phyloP scores from a whole-genome alignment of 768 basidiomycete species.

The Suillus lakei region DNA sequence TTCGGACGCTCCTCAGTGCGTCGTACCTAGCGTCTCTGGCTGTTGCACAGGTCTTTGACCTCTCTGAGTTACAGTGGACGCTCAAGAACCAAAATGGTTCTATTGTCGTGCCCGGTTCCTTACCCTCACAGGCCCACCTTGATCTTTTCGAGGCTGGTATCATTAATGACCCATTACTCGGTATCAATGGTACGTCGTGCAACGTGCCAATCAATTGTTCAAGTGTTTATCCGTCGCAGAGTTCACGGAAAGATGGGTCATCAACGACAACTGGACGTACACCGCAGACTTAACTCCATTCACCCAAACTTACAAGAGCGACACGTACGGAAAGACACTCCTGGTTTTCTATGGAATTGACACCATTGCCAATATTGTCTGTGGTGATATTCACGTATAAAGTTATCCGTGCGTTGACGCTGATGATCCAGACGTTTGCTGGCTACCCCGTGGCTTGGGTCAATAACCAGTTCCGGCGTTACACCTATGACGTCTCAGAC shows the following conservation, averaged over 20 bases:
- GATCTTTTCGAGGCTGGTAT: conserved; percentile 56
- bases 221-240: conserved; percentile 35
- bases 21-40: conserved; percentile 19
- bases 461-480: conserved; percentile 61
- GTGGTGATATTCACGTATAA: conserved; percentile 18
- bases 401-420: background rate
- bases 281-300: conserved; percentile 57
- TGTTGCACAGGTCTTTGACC: conserved; percentile 40
- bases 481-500: conserved; percentile 54
- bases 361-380: conserved; percentile 58
- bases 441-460: conserved; percentile 61
- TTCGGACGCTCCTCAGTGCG: conserved; percentile 5
- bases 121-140: conserved; percentile 59
- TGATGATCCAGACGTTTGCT: conserved; percentile 45
- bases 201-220: background rate
- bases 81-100: conserved; percentile 57
- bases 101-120: conserved; percentile 53
- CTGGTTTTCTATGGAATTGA: conserved; percentile 63
- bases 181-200: conserved; percentile 51
- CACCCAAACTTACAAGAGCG: conserved; percentile 26
- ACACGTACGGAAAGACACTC: conserved; percentile 37
- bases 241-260: conserved; percentile 59
- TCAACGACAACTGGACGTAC: conserved; percentile 63
- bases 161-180: conserved; percentile 57
- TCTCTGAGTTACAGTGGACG: conserved; percentile 55